Percentiles rank a stretch among this genome's conserved stretches.
Evolutionary conservation across 2,329 filamentous ascomycete species (phyloP).

Genomic region (Fusarium incarnatum): DNA sequence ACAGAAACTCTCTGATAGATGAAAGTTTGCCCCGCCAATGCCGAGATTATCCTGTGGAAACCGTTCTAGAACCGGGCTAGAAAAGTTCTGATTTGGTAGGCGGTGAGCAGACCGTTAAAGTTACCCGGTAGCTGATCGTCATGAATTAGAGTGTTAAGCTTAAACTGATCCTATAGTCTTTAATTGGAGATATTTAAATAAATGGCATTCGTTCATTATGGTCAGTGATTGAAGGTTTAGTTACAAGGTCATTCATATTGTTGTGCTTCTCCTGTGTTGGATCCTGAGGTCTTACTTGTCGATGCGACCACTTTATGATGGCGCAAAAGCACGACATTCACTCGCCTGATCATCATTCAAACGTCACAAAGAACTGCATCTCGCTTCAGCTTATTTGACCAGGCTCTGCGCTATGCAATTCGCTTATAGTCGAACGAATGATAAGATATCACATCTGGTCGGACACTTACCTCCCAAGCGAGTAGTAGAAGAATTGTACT

Average conservation of each 20-base stretch:
- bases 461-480: no score
- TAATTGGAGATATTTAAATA: neutral
- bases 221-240: neutral
- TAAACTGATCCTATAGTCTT: neutral
- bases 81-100: slow-evolving; percentile 15
- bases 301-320: neutral
- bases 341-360: neutral
- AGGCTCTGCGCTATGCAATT: no score
- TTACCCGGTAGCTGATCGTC: slow-evolving; percentile 18
- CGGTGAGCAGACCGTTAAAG: slow-evolving; percentile 5
- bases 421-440: no score
- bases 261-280: neutral
- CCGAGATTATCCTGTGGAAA: slow-evolving; percentile 46
- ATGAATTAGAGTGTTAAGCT: slow-evolving; percentile 26
- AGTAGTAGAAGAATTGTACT: no score
- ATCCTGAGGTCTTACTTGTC: neutral
- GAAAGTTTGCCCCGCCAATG: slow-evolving; percentile 47
- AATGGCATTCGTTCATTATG: neutral
- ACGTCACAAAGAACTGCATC: no score
- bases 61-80: slow-evolving; percentile 26
- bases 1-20: slow-evolving; percentile 1
- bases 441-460: no score
- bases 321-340: neutral
- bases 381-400: no score
- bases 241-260: fast-evolving